Evolutionary conservation across 1,284 basidiomycete species (phyloP).

Genomic region (Ustanciosporium gigantosporum): DNA sequence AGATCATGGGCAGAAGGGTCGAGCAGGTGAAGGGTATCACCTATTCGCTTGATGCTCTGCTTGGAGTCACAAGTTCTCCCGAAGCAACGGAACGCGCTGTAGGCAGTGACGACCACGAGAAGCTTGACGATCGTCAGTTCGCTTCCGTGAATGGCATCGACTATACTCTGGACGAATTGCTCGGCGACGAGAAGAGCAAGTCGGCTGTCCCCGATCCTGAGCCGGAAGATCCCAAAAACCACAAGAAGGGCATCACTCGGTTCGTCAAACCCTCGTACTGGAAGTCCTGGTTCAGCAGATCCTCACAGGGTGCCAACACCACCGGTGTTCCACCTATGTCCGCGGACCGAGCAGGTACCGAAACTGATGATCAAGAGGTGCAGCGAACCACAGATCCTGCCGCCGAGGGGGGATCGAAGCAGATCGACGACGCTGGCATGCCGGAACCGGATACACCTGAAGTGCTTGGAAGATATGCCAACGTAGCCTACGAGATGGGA

Average conservation of each 20-base stretch:
- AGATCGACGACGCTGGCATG: constrained; percentile 59
- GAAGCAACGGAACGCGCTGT: constrained; percentile 38
- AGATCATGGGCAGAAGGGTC: constrained; percentile 77
- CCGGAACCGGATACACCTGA: constrained; percentile 56
- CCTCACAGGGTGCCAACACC: constrained; percentile 6
- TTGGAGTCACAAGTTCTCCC: constrained; percentile 61
- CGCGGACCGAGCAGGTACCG: constrained; percentile 3
- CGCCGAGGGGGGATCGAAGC: constrained; percentile 28
- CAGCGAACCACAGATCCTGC: constrained; percentile 59
- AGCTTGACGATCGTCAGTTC: constrained; percentile 82
- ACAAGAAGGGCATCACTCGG: constrained; percentile 14
- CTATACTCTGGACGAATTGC: constrained; percentile 83
- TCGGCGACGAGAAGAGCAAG: constrained; percentile 42
- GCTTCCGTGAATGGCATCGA: constrained; percentile 96
- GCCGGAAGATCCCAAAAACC: constrained; percentile 8
- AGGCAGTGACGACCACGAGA: constrained; percentile 34
- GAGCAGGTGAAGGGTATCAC: constrained; percentile 97
- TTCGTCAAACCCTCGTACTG: constrained; percentile 35
- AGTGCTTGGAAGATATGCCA: constrained; percentile 56
- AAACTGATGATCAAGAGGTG: constrained; percentile 21
- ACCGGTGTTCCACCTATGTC: constrained; percentile 4
- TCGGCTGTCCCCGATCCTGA: constrained; percentile 15
- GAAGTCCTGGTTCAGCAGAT: constrained; percentile 16
- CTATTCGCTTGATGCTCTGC: constrained; percentile 88
- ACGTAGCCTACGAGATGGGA: constrained; percentile 59